Evolutionary conservation across 345 rosid species (phyloP).

Genomic region (Mallotus nudiflorus): DNA sequence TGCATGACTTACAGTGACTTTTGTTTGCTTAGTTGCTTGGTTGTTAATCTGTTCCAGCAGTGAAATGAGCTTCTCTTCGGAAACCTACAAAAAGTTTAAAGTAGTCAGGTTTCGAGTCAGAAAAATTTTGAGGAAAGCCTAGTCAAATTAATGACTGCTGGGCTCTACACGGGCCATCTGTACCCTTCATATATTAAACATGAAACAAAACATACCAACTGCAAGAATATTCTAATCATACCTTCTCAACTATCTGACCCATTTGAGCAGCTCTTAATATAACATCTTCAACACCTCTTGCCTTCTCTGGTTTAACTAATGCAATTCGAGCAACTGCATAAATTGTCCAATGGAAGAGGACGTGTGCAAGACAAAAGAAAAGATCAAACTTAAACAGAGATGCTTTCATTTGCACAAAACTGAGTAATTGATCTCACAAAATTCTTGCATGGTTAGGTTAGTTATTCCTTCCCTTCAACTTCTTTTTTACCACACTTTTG

Average conservation of each 20-base stretch:
- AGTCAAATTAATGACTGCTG: not conserved
- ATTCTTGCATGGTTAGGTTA: not conserved
- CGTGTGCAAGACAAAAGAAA: not conserved
- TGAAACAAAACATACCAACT: not conserved
- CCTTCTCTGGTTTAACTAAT: slow-evolving; percentile 97
- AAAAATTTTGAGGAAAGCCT: too few species aligned
- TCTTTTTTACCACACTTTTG: not conserved
- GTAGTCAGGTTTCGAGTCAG: too few species aligned
- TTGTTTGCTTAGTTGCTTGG: slow-evolving; percentile 84
- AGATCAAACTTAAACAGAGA: not conserved
- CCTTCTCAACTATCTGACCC: slow-evolving; percentile 97
- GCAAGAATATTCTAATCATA: slow-evolving; percentile 18
- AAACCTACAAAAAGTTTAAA: slow-evolving; percentile 48
- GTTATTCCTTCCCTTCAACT: not conserved
- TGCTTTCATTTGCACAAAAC: not conserved
- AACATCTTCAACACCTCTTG: slow-evolving; percentile 91
- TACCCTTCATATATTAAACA: not conserved
- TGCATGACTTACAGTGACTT: slow-evolving; percentile 68
- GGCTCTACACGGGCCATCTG: not conserved
- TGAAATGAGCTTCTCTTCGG: slow-evolving; percentile 86
- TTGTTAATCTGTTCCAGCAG: slow-evolving; percentile 91
- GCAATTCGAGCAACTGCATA: slow-evolving; percentile 85
- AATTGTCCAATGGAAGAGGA: not conserved
- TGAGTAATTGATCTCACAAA: not conserved
- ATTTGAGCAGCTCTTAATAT: slow-evolving; percentile 81